A percentile compares a stretch with the other conserved stretches of the same genome.
These are phyloP conservation scores for Penicillium manginii DNA, from an alignment of 495 filamentous ascomycete genomes.

Conservation along the genomic window DNA sequence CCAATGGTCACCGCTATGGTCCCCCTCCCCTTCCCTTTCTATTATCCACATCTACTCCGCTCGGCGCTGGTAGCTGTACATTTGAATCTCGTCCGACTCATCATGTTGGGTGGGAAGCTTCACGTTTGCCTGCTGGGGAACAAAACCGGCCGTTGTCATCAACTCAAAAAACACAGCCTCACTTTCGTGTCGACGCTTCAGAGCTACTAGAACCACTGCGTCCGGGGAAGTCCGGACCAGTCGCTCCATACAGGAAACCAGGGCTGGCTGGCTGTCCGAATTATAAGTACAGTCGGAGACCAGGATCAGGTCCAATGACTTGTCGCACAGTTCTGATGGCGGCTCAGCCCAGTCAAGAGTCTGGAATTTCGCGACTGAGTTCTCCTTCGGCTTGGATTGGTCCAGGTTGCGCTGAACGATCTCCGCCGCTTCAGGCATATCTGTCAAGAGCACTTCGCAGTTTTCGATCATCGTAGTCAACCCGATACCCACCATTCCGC, in stretches of 20 bases:
- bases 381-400: constrained; percentile 40
- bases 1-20: background rate
- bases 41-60: background rate
- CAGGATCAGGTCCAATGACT: constrained; percentile 70
- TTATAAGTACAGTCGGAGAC: constrained; percentile 98
- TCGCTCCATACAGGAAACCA: constrained; percentile 70
- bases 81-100: constrained; percentile 61
- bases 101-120: constrained; percentile 62
- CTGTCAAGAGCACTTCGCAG: constrained; percentile 72
- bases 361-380: constrained; percentile 55
- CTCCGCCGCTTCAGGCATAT: constrained; percentile 76
- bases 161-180: constrained; percentile 81
- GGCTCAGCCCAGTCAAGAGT: constrained; percentile 77
- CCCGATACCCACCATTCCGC: constrained; percentile 80
- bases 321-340: constrained; percentile 40
- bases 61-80: constrained; percentile 52
- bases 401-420: constrained; percentile 60
- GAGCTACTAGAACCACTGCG: constrained; percentile 68
- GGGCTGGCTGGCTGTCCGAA: constrained; percentile 71
- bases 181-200: constrained; percentile 84
- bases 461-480: constrained; percentile 62
- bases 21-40: background rate
- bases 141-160: constrained; percentile 63
- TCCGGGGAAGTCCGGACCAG: constrained; percentile 56
- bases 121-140: constrained; percentile 47